Evolutionary conservation across 1,284 basidiomycete species (phyloP), one percentile per base, ranked within the genome.

Genomic region (Somion occarium): DNA sequence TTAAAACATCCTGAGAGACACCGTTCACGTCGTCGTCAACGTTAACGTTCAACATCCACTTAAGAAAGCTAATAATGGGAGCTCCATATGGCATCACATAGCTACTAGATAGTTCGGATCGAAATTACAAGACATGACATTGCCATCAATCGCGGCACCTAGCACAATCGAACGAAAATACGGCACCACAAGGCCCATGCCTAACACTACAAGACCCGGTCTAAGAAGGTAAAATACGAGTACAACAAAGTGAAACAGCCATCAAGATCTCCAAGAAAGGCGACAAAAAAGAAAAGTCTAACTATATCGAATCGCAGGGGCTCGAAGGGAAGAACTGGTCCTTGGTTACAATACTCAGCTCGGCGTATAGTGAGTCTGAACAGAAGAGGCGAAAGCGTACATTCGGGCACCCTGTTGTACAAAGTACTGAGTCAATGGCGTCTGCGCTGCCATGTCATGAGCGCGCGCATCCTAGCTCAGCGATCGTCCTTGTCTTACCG

Each of bases 371-470:
- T 24, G 34, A 34, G 42, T 24, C 52, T 57, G 61, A 52, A 59
- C 43, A 52, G 55, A 53, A 64, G 69, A 65, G 56, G 65, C 67
- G 63, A 79, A 77, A 55, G 78, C 74, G 64, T 80, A 81, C 75
- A 91, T 84, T 65, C 84, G 78, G 50, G 86, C 85, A 49, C 88
- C 88, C 69, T 92, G 89, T 53, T 85, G 78, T 56, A 88, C 67
- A 61, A 92, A 89, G 56, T 79, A 81, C 66, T 85, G 82, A 49
- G 80, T 81, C 56, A 85, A 65, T 23, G 76, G 73, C 41, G 82
- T 84, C 54, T 71, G 74, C 27, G 76, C 81, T 84, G 61, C 53
- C 44, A 45, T 41, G 51, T 38, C 12, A 58, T 49, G 49, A 54
- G n/a, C n/a, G n/a, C n/a, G n/a, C n/a, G n/a, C n/a, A n/a, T n/a